phyloP scores from a whole-genome alignment of 495 filamentous ascomycete genomes.

The Coniosporium apollinis region DNA sequence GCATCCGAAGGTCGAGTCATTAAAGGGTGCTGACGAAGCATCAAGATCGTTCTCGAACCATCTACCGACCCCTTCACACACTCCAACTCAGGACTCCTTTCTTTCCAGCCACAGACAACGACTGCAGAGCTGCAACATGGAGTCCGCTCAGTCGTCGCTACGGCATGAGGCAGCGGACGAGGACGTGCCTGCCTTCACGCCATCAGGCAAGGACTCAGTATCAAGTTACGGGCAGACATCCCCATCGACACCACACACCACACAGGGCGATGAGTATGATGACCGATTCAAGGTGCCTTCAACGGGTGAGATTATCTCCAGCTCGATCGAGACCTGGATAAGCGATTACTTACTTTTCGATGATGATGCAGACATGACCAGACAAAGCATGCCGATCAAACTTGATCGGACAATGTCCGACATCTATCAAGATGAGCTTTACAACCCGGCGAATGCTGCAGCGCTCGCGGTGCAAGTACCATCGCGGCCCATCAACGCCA shows the following conservation, averaged over 20 bases:
- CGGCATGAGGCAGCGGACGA: conserved; percentile 25
- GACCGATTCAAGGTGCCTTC: conserved; percentile 16
- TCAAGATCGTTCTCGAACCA: conserved; percentile 18
- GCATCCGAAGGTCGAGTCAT: conserved; percentile 11
- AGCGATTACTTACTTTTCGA: conserved; percentile 41
- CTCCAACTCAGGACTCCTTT: conserved; percentile 19
- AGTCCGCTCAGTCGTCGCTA: too few species aligned
- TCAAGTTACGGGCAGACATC: conserved; percentile 38
- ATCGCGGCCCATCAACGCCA: conserved; percentile 24
- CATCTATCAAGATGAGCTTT: conserved; percentile 70
- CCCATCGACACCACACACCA: conserved; percentile 39
- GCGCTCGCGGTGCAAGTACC: conserved; percentile 18
- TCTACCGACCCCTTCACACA: conserved; percentile 20
- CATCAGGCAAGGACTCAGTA: conserved; percentile 37
- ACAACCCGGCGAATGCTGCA: conserved; percentile 46
- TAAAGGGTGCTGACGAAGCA: conserved; percentile 13
- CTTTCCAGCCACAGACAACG: conserved; percentile 27
- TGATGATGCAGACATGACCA: conserved; percentile 19
- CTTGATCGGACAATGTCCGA: conserved; percentile 77
- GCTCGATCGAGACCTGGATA: conserved; percentile 32
- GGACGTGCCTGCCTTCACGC: conserved; percentile 23
- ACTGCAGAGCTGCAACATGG: conserved; percentile 40
- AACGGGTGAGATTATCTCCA: conserved; percentile 17
- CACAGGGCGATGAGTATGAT: conserved; percentile 36
- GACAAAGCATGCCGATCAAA: conserved; percentile 46